Percentiles rank a stretch among this genome's conserved stretches.
These are phyloP conservation scores for Beauveria sp. DNA, from an alignment of 2,329 filamentous ascomycete genomes.

Conservation along the genomic window DNA sequence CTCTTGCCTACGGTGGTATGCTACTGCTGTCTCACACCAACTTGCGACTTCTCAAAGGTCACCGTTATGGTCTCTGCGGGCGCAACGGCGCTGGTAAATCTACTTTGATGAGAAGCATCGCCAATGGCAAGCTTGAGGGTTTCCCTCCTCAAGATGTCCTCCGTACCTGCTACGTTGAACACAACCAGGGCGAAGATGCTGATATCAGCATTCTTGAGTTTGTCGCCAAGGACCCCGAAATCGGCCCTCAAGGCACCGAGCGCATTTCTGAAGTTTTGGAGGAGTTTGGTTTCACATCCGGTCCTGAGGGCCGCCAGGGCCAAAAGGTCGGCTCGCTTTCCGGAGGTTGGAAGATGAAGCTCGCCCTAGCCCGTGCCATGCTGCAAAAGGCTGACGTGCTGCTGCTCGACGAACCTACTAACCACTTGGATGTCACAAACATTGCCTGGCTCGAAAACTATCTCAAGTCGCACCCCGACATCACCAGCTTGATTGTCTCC, in stretches of 20 bases:
- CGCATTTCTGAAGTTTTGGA: conserved; percentile 76
- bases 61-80: conserved; percentile 93
- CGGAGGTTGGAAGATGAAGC: conserved; percentile 99
- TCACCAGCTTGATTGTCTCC: conserved; percentile 94
- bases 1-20: conserved; percentile 95
- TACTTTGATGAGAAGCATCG: conserved; percentile 96
- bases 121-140: conserved; percentile 90
- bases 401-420: conserved; percentile 95
- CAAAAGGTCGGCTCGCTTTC: conserved; percentile 91
- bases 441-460: conserved; percentile 95
- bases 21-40: conserved; percentile 94
- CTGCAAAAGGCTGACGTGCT: conserved; percentile 94
- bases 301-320: conserved; percentile 79
- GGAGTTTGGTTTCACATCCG: conserved; percentile 89
- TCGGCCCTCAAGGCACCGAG: conserved; percentile 68
- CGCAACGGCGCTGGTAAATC: conserved; percentile 97
- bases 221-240: conserved; percentile 79
- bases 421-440: conserved; percentile 94
- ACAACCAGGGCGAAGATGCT: conserved; percentile 97
- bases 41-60: conserved; percentile 86
- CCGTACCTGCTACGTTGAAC: conserved; percentile 95
- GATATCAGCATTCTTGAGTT: conserved; percentile 95
- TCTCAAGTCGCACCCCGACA: conserved; percentile 89
- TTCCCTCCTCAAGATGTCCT: conserved; percentile 90
- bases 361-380: conserved; percentile 93